Percentiles rank a stretch among this genome's conserved stretches.
phyloP scores from a whole-genome alignment of 495 filamentous ascomycete genomes.

The Emericellopsis terricola region DNA sequence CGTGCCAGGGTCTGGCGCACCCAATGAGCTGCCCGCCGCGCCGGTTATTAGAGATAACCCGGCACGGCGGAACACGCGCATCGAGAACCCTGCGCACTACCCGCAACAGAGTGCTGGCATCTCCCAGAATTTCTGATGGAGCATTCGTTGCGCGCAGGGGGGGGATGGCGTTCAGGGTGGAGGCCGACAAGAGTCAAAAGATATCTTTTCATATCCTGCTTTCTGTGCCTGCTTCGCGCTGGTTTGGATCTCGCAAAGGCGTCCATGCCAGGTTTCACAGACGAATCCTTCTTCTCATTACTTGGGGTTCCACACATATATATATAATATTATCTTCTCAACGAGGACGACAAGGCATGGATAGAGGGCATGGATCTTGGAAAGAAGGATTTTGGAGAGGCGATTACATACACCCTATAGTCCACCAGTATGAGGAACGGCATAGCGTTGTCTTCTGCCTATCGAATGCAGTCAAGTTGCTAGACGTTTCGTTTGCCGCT shows the following conservation, averaged over 20 bases:
- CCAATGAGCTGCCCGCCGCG: conserved; percentile 26
- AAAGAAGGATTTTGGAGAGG: no score
- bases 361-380: no score
- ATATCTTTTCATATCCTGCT: background rate
- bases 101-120: conserved; percentile 90
- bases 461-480: no score
- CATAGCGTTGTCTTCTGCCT: no score
- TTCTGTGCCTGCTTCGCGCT: background rate
- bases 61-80: conserved; percentile 80
- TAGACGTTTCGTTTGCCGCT: no score
- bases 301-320: background rate
- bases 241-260: background rate
- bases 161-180: no score
- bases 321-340: background rate
- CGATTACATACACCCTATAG: background rate
- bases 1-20: conserved; percentile 12
- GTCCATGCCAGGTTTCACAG: background rate
- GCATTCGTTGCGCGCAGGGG: background rate
- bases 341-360: no score
- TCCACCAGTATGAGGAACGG: background rate
- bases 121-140: conserved; percentile 79
- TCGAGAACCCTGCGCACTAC: conserved; percentile 73
- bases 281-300: background rate
- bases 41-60: conserved; percentile 90
- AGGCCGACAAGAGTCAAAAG: no score